Evolutionary conservation across 306 rosid genomes (phyloP).

Genomic region (Citrullus mucosospermus): DNA sequence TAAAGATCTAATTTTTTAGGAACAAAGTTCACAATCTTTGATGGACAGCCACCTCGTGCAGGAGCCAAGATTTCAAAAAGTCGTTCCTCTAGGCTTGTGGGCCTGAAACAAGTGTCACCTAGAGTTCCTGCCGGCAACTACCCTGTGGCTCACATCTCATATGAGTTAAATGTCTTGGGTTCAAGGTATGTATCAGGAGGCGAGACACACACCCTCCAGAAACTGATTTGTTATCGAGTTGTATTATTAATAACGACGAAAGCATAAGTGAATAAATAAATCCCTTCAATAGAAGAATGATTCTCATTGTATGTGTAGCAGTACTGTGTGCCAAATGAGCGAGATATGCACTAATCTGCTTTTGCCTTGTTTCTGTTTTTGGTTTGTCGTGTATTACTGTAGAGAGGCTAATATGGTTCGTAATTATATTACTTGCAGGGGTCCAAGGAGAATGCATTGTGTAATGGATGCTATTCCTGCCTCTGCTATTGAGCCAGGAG

Average conservation of each 20-base stretch:
- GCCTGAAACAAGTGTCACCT: conserved; percentile 81
- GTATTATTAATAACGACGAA: not conserved
- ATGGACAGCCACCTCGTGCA: conserved; percentile 73
- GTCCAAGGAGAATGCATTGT: conserved; percentile 98
- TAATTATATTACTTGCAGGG: conserved; percentile 29
- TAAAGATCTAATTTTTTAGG: conserved; percentile 88
- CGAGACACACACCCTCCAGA: not conserved
- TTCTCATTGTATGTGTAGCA: not conserved
- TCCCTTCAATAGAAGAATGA: not conserved
- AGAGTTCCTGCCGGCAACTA: conserved; percentile 74
- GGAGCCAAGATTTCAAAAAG: conserved; percentile 67
- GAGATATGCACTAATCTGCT: not conserved
- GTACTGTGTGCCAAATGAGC: not conserved
- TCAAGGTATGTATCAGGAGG: conserved; percentile 47
- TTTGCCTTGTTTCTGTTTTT: not conserved
- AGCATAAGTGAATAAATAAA: not conserved
- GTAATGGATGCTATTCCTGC: conserved; percentile 70
- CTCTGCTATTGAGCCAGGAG: conserved; percentile 74
- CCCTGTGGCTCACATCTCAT: conserved; percentile 81
- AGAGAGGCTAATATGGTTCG: not conserved
- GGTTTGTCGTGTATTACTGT: not conserved
- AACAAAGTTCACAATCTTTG: conserved; percentile 84
- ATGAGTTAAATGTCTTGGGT: conserved; percentile 86
- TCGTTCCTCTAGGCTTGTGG: conserved; percentile 74
- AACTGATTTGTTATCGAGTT: not conserved